Evolutionary conservation across 805 yeast species (phyloP).

Genomic region (Starmerella khaoyaiensis): DNA sequence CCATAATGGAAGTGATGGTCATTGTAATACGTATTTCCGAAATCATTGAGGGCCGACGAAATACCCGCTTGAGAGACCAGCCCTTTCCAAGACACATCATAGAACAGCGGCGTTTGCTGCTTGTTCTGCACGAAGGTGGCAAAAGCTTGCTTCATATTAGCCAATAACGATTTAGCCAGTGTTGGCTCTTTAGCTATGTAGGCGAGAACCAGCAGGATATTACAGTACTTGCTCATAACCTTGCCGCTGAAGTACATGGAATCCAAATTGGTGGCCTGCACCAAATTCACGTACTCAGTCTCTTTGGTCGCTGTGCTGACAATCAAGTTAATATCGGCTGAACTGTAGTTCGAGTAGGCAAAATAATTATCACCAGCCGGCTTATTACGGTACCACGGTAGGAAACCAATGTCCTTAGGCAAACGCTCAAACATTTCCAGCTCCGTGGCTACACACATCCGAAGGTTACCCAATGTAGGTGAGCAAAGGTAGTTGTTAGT

Average conservation of each 20-base stretch:
- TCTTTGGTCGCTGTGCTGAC: slow-evolving; percentile 39
- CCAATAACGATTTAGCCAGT: slow-evolving; percentile 41
- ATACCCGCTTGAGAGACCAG: slow-evolving; percentile 25
- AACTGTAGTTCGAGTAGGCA: slow-evolving; percentile 31
- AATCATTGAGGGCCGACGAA: slow-evolving; percentile 44
- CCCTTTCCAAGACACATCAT: slow-evolving; percentile 54
- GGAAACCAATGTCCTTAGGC: slow-evolving; percentile 36
- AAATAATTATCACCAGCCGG: slow-evolving; percentile 27
- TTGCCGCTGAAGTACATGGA: slow-evolving; percentile 92
- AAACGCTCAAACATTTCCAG: slow-evolving; percentile 30
- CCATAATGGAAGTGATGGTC: slow-evolving; percentile 87
- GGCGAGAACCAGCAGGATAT: slow-evolving; percentile 60
- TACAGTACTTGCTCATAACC: slow-evolving; percentile 76
- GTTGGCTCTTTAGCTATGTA: slow-evolving; percentile 45
- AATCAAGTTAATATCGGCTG: slow-evolving; percentile 33
- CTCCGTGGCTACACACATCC: slow-evolving; percentile 28
- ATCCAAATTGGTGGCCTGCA: slow-evolving; percentile 45
- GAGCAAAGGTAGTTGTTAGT: slow-evolving; percentile 33
- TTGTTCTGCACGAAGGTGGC: slow-evolving; percentile 53
- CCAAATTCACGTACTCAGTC: slow-evolving; percentile 37
- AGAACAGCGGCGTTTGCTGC: slow-evolving; percentile 61
- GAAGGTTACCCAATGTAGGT: slow-evolving; percentile 35
- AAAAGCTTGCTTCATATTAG: slow-evolving; percentile 52
- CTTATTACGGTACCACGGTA: slow-evolving; percentile 41
- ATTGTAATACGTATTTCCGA: slow-evolving; percentile 64